A percentile compares a stretch with the other conserved stretches of the same genome.
Conservation (phyloP, 2,329 filamentous ascomycete genomes). For the Fusarium tupiense region DNA sequence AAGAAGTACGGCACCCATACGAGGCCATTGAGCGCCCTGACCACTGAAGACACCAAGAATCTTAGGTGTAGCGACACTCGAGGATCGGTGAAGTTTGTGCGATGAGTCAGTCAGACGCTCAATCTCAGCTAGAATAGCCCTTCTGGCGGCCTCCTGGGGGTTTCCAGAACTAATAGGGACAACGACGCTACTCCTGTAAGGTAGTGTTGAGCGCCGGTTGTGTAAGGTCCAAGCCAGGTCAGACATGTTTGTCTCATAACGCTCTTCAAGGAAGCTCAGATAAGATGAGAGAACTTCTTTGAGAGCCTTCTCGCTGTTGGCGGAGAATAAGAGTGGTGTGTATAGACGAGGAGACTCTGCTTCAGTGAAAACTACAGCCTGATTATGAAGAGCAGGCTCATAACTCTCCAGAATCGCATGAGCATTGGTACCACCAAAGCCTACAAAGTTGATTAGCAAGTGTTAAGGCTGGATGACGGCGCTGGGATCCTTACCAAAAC, state of each 20-base stretch:
- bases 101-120: background rate
- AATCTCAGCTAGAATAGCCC: background rate
- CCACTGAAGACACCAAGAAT: conserved; percentile 1
- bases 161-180: background rate
- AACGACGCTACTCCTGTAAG: background rate
- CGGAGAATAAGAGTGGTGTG: background rate
- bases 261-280: background rate
- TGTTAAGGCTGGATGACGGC: rapidly evolving
- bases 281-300: background rate
- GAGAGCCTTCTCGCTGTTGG: background rate
- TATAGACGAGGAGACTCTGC: background rate
- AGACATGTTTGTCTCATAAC: background rate
- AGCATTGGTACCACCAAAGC: conserved; percentile 18
- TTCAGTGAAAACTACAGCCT: no score
- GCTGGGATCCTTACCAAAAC: background rate
- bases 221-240: background rate
- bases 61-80: background rate
- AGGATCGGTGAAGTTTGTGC: background rate
- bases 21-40: conserved; percentile 12
- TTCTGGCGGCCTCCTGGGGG: background rate
- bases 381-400: background rate
- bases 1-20: background rate
- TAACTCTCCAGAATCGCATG: conserved; percentile 21
- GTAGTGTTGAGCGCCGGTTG: background rate
- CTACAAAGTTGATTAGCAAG: background rate